Conservation (phyloP, 495 filamentous ascomycete species). For the Penicillium cosmopolitanum region DNA sequence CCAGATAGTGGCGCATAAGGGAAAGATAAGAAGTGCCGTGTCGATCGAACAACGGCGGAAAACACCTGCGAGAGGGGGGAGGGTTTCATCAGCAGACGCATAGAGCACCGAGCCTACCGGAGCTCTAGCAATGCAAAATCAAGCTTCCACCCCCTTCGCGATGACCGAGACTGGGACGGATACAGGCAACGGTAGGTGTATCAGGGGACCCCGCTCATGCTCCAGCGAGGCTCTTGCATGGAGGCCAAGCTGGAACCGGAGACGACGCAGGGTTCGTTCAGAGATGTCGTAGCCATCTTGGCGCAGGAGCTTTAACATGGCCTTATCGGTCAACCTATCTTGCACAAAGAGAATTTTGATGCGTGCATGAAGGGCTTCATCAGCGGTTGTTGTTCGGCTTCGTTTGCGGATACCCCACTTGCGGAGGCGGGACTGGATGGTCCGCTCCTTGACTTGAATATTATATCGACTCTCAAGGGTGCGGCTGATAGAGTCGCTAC, state of each 20-base stretch:
- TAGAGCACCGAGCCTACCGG: background rate
- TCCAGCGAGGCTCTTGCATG: constrained; percentile 29
- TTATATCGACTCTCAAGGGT: constrained; percentile 30
- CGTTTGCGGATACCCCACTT: constrained; percentile 38
- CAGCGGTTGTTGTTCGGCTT: constrained; percentile 32
- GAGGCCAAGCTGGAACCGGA: constrained; percentile 33
- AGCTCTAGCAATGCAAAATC: constrained; percentile 3
- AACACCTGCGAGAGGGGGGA: constrained; percentile 6
- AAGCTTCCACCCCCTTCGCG: constrained; percentile 7
- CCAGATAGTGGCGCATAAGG: constrained; percentile 15
- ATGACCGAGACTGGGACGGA: constrained; percentile 11
- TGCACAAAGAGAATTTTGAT: constrained; percentile 32
- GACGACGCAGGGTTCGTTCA: constrained; percentile 29
- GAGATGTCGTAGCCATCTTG: constrained; percentile 35
- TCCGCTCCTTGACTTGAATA: constrained; percentile 35
- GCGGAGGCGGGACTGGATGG: constrained; percentile 33
- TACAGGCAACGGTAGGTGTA: constrained; percentile 10
- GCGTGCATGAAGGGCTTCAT: constrained; percentile 31
- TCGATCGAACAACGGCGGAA: background rate
- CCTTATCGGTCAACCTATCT: constrained; percentile 33
- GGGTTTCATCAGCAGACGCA: constrained; percentile 12
- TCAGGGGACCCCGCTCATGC: constrained; percentile 11
- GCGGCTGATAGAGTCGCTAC: constrained; percentile 34
- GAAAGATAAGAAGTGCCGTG: constrained; percentile 1
- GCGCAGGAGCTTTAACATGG: constrained; percentile 31